phyloP scores from a whole-genome alignment of 2,329 filamentous ascomycete species.

The Tolypocladium sp. region DNA sequence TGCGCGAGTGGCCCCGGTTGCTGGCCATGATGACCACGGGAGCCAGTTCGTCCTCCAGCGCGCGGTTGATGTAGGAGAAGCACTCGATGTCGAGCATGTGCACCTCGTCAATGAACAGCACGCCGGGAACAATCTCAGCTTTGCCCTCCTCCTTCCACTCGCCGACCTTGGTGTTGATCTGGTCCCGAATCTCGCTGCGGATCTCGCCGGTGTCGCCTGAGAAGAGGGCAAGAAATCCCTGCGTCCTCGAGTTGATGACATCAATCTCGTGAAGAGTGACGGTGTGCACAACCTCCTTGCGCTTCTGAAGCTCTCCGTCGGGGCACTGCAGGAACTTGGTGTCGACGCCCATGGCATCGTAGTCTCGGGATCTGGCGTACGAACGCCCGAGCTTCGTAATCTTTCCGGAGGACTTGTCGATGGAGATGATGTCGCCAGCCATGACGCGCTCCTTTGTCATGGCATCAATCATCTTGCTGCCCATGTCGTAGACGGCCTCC shows the following conservation, averaged over 20 bases:
- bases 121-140: constrained; percentile 92
- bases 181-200: constrained; percentile 89
- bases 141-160: constrained; percentile 99
- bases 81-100: constrained; percentile 99
- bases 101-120: constrained; percentile 97
- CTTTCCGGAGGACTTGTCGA: constrained; percentile 96
- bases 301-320: constrained; percentile 93
- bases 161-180: constrained; percentile 97
- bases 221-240: constrained; percentile 94
- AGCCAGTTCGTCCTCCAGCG: constrained; percentile 86
- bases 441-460: constrained; percentile 99
- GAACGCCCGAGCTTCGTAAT: constrained; percentile 95
- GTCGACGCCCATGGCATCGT: constrained; percentile 97
- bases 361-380: constrained; percentile 90
- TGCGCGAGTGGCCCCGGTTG: constrained; percentile 85
- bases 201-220: constrained; percentile 98
- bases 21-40: constrained; percentile 99
- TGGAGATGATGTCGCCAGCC: constrained; percentile 96
- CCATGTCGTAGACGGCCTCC: constrained; percentile 99
- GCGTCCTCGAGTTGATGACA: constrained; percentile 98
- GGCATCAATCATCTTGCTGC: constrained; percentile 98
- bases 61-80: constrained; percentile 97
- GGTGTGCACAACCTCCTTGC: constrained; percentile 94
- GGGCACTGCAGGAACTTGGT: constrained; percentile 98
- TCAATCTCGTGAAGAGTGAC: constrained; percentile 97